Conservation (phyloP, 495 filamentous ascomycete genomes). For the Aspergillus biplanus region DNA sequence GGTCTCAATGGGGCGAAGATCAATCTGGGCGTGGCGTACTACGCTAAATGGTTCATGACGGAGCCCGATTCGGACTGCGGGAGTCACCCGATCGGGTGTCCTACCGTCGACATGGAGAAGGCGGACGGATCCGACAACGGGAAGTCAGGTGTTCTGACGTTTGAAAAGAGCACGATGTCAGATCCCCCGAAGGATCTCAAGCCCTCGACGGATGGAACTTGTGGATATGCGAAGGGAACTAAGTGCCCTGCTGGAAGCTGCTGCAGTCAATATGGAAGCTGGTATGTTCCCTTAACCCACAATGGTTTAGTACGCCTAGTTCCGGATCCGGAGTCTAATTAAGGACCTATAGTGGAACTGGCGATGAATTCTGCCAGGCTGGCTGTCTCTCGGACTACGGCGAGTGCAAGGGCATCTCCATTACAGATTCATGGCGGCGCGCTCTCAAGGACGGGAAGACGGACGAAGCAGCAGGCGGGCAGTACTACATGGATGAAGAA, state of each 20-base stretch:
- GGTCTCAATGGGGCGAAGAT: constrained; percentile 60
- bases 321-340: neutral
- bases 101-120: constrained; percentile 65
- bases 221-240: constrained; percentile 31
- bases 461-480: constrained; percentile 62
- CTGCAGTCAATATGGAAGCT: constrained; percentile 44
- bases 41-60: constrained; percentile 73
- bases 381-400: constrained; percentile 49
- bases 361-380: constrained; percentile 41
- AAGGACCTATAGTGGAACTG: constrained; percentile 27
- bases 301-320: neutral
- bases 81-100: constrained; percentile 61
- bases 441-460: constrained; percentile 58
- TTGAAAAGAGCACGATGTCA: constrained; percentile 49
- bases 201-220: constrained; percentile 47
- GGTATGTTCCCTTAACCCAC: constrained; percentile 31
- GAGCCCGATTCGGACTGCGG: constrained; percentile 50
- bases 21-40: constrained; percentile 77
- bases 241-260: constrained; percentile 41
- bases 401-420: constrained; percentile 44
- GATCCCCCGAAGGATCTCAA: constrained; percentile 47
- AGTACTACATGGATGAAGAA: constrained; percentile 68
- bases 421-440: constrained; percentile 46
- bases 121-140: constrained; percentile 66
- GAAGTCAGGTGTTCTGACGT: constrained; percentile 64